Evolutionary conservation across 2,329 filamentous ascomycete genomes (phyloP), one percentile per base, ranked within the genome.

Genomic region (Diaporthe vaccinii): DNA sequence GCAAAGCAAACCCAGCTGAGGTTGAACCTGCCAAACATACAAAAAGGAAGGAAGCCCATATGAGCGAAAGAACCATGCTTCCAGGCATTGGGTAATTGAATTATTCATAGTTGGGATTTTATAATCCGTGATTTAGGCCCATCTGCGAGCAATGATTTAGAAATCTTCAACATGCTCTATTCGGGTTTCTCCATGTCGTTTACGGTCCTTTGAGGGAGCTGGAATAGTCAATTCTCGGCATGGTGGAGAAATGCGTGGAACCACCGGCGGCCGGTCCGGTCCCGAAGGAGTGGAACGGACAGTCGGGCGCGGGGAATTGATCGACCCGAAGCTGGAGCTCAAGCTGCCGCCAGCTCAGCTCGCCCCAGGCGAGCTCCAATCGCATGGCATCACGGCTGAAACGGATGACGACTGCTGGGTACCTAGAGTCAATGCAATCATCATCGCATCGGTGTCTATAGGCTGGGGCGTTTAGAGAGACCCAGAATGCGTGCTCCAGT

Each of bases 351-450:
- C 49, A 55, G 65, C 46, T 69, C 65, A 69, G 49, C 65, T 55
- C 65, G 49, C 71, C 55, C 5, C 9, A 7, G 8, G 10, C 51
- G 34, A 59, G 57, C 53, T 44, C 74, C 70, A 75, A 75, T 73
- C 59, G 74, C 70, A 61, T 73, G 53, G 74, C 74, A 46, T 57
- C n/a, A 73, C 51, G 53, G 59, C 22, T 75, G 74, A 75, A 61
- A 73, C 70, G 53, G 61, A 69, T 73, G 74, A 73, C 61, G 74
- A 69, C 61, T 57, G 36, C 28, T 36, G 51, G 49, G 25, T 44
- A 61, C 59, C 46, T 55, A 31, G 22, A 73, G 70, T 75, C 69
- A 69, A 73, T 75, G 74, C 74, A 53, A 69, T 73, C 74, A 75
- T 55, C 44, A 49, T 51, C 34, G 34, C 53, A 41, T 36, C 22